Evolutionary conservation across 371 early-diverging fungal species (phyloP), one percentile per base, ranked within the genome.

Genomic region (Apophysomyces variabilis): DNA sequence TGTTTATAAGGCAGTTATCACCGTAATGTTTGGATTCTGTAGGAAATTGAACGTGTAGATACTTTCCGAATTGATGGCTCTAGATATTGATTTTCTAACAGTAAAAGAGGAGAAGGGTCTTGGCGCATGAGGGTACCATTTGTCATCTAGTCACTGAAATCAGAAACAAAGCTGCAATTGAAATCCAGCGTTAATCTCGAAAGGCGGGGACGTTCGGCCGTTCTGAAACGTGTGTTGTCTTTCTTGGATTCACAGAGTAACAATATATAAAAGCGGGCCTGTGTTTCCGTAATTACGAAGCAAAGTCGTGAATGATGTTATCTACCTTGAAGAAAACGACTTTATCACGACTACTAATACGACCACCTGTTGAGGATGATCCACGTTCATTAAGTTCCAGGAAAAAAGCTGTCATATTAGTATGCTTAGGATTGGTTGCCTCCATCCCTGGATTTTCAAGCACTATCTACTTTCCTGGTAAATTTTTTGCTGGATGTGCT

Each of bases 331-430:
- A 65, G 61, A 8, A 26, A n/a, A 26, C 64, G 13, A 35, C 57
- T 18, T 32, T 57, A 64, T 64, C 68, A 35, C 64, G 74, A 38
- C 45, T 74, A 38, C 47, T 57, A 32, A 14, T 68, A 6, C 61
- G 62, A 18, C 72, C 76, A 4, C 66, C 70, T 37, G 72, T 75
- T 3, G 73, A 75, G 38, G 43, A 58, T 12, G 76, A 75, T 75
- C 76, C 76, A 7, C 65, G 73, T 14, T 16, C 68, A 13, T 58
- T 67, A n/a, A 38, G 59, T 9, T 44, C 64, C 9, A 16, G 54
- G 38, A 41, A 44, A 18, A 75, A 75, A 38, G 66, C 56, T 2
- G 47, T 70, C 14, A 68, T 76, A 35, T 18, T 76, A n/a, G 35
- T 62, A 7, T 70, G 70, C 32, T 36, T 70, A 9, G 67, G 56